These are phyloP conservation scores for Camellia sinensis DNA, from an alignment of 148 eudicot species.

Conservation along the genomic window DNA sequence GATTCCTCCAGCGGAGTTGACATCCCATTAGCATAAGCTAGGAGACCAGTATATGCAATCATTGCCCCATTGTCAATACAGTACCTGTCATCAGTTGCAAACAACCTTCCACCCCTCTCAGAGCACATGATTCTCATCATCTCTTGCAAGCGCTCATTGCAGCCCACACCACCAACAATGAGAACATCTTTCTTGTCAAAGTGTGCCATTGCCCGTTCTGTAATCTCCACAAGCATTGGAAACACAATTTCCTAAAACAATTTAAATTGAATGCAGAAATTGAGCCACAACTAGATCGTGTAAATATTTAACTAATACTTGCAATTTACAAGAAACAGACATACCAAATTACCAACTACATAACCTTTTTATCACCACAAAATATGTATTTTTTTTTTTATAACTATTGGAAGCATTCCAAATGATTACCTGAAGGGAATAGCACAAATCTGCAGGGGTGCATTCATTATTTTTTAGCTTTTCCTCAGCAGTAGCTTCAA, in stretches of 20 bases:
- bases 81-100: slow-evolving; percentile 80
- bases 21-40: slow-evolving; percentile 60
- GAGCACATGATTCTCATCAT: slow-evolving; percentile 90
- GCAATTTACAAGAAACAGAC: not conserved
- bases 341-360: not conserved
- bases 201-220: slow-evolving; percentile 98
- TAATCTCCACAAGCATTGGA: slow-evolving; percentile 98
- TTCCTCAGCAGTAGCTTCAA: slow-evolving; percentile 85
- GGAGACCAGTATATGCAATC: slow-evolving; percentile 92
- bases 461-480: slow-evolving; percentile 80
- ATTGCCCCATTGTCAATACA: slow-evolving; percentile 90
- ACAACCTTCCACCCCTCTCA: slow-evolving; percentile 75
- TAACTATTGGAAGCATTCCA: not conserved
- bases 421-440: slow-evolving; percentile 81
- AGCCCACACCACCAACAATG: slow-evolving; percentile 96
- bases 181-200: slow-evolving; percentile 90
- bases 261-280: not conserved
- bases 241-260: slow-evolving; percentile 72
- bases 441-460: slow-evolving; percentile 95
- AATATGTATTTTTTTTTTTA: not conserved
- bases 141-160: slow-evolving; percentile 86
- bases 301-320: not conserved
- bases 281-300: not conserved
- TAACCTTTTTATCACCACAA: not conserved
- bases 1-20: slow-evolving; percentile 76